phyloP scores from a whole-genome alignment of 164 flowering plant genomes.

The Tinospora cordifolia region DNA sequence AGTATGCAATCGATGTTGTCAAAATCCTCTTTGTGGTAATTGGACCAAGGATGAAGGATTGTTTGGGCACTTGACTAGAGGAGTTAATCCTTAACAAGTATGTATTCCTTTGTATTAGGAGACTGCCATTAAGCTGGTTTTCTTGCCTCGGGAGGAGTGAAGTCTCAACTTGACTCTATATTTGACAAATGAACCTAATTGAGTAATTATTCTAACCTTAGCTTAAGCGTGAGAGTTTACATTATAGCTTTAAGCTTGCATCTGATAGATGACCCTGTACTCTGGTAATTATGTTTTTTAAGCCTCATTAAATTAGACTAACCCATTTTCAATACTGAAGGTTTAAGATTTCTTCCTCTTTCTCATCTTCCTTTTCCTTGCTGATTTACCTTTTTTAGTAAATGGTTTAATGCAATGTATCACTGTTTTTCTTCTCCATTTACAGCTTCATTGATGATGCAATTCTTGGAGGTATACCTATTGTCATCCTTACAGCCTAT shows the following conservation, averaged over 20 bases:
- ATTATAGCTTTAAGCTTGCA: neutral
- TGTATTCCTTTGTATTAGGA: neutral
- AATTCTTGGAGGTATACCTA: slow-evolving; percentile 49
- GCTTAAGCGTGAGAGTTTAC: neutral
- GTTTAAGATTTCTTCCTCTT: neutral
- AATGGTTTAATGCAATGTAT: neutral
- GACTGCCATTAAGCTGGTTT: neutral
- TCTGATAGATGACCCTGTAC: neutral
- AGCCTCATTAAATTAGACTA: neutral
- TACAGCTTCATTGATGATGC: slow-evolving; percentile 87
- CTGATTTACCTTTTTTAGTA: neutral
- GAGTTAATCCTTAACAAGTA: neutral
- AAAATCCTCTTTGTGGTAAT: neutral
- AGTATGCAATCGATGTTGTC: neutral
- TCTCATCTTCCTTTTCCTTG: neutral
- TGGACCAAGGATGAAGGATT: neutral
- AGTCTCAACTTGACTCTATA: neutral
- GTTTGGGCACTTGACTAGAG: neutral
- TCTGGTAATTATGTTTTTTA: neutral
- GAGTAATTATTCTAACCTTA: neutral
- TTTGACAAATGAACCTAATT: neutral
- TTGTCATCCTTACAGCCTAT: slow-evolving; percentile 57
- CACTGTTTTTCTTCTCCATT: slow-evolving; percentile 5
- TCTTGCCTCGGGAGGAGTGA: neutral
- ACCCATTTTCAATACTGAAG: neutral